Evolutionary conservation across 2,329 filamentous ascomycete genomes (phyloP), one percentile per base, ranked within the genome.

Genomic region (Herpotrichia juniperi): DNA sequence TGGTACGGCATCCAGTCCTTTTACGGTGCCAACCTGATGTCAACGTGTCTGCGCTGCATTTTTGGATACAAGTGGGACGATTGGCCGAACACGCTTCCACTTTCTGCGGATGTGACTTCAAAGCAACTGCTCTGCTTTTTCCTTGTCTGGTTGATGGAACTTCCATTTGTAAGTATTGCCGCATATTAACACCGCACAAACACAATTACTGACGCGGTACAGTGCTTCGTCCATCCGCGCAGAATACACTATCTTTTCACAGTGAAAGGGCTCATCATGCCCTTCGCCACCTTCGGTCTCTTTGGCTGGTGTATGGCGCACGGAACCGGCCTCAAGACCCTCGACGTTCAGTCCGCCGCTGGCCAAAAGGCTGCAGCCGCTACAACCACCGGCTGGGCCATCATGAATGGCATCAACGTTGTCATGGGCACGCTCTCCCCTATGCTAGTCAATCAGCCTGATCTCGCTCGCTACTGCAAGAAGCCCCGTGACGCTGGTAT

Each of bases 391-490:
- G 71, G 71, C 16, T 75, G 75, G 75, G 67, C 71, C 4, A 67
- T 76, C 57, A 72, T 78, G 59, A 66, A 64, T 26, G 75, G 73
- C 4, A 76, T 78, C 54, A 77, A 78, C 51, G 70, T 71, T n/a
- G 70, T 77, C 32, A 69, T 76, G 31, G 75, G 72, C 9, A 73
- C 74, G 2, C 66, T 76, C 2, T 76, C 75, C 7, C 73, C 74
- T 1, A 69, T 76, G 50, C 63, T 73, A 30, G 67, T 76, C 40
- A 77, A 76, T 48, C 74, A 77, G 46, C 74, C 76, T 14, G 76
- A 78, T 53, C 65, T 78, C 22, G 69, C 76, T 1, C 69, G 75
- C 2, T 78, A 78, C 44, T 68, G 67, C 22, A 72, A 71, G 42
- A 61, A 63, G 21, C 63, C 69, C 21, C 56, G 62, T 1, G 67